Evolutionary conservation across 2,329 filamentous ascomycete genomes (phyloP).

Genomic region (Alternaria alternata): DNA sequence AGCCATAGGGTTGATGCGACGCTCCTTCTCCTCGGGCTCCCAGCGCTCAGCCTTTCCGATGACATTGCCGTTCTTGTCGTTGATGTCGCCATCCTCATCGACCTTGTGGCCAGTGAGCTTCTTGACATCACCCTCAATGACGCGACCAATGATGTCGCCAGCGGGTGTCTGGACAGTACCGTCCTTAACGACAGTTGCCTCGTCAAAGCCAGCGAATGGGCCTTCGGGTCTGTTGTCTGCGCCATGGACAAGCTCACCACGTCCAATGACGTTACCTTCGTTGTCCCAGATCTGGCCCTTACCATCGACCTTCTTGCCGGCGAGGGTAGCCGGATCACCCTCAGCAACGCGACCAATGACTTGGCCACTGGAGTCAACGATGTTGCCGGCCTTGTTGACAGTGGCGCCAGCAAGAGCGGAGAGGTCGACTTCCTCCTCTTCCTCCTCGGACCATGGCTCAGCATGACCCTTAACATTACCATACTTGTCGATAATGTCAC

Average conservation of each 20-base stretch:
- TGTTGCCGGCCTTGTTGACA: slow-evolving; percentile 70
- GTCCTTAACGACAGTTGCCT: slow-evolving; percentile 64
- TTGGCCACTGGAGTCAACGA: slow-evolving; percentile 66
- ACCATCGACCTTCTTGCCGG: slow-evolving; percentile 69
- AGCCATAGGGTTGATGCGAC: slow-evolving; percentile 68
- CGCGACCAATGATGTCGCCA: slow-evolving; percentile 59
- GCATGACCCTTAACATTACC: slow-evolving; percentile 67
- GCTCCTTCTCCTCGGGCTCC: slow-evolving; percentile 63
- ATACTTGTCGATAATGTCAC: slow-evolving; percentile 82
- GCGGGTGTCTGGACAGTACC: slow-evolving; percentile 60
- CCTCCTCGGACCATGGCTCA: slow-evolving; percentile 63
- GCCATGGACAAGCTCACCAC: slow-evolving; percentile 65
- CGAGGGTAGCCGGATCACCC: slow-evolving; percentile 64
- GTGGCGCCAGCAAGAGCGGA: slow-evolving; percentile 68
- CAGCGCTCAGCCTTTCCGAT: slow-evolving; percentile 63
- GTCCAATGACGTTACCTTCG: slow-evolving; percentile 67
- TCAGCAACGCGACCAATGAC: slow-evolving; percentile 66
- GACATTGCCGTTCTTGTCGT: slow-evolving; percentile 62
- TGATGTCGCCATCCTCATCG: slow-evolving; percentile 61
- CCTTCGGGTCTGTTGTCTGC: slow-evolving; percentile 61
- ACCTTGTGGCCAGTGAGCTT: slow-evolving; percentile 61
- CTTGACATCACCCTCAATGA: slow-evolving; percentile 61
- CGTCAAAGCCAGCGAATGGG: slow-evolving; percentile 67
- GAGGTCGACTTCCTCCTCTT: slow-evolving; percentile 62
- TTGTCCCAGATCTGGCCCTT: slow-evolving; percentile 71